Conservation (phyloP, 1,139 yeast genomes). For the Taphrina confusa region DNA sequence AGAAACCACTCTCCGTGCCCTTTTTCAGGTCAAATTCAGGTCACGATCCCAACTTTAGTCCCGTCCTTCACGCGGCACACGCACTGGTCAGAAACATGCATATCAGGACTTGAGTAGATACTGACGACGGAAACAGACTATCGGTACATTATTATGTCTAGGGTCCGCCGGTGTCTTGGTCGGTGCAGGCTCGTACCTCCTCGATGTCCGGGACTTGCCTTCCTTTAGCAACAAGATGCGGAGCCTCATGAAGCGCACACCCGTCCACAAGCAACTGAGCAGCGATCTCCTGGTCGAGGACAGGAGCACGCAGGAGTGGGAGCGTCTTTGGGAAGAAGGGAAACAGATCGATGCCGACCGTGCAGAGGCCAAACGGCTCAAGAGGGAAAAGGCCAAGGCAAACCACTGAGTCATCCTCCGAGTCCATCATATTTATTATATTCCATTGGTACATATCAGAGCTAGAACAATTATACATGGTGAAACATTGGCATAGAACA, state of each 20-base stretch:
- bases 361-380: slow-evolving; percentile 19
- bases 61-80: slow-evolving; percentile 32
- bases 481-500: not conserved
- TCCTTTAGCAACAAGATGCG: slow-evolving; percentile 26
- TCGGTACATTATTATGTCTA: slow-evolving; percentile 19
- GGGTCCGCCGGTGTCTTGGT: slow-evolving; percentile 21
- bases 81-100: slow-evolving; percentile 27
- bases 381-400: slow-evolving; percentile 15
- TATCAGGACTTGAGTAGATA: no score
- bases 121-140: slow-evolving; percentile 9
- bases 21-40: slow-evolving; percentile 20
- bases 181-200: slow-evolving; percentile 5
- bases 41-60: slow-evolving; percentile 24
- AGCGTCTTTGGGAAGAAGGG: slow-evolving; percentile 24
- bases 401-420: no score
- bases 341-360: slow-evolving; percentile 27
- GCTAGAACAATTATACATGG: no score
- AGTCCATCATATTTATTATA: no score
- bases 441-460: no score
- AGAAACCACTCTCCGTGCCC: slow-evolving; percentile 9
- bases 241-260: slow-evolving; percentile 14
- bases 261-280: slow-evolving; percentile 1
- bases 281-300: not conserved
- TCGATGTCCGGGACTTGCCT: slow-evolving; percentile 21
- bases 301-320: slow-evolving; percentile 21